A percentile compares a stretch with the other conserved stretches of the same genome.
Evolutionary conservation across 495 filamentous ascomycete genomes (phyloP).

Genomic region (Annulohypoxylon bovei): DNA sequence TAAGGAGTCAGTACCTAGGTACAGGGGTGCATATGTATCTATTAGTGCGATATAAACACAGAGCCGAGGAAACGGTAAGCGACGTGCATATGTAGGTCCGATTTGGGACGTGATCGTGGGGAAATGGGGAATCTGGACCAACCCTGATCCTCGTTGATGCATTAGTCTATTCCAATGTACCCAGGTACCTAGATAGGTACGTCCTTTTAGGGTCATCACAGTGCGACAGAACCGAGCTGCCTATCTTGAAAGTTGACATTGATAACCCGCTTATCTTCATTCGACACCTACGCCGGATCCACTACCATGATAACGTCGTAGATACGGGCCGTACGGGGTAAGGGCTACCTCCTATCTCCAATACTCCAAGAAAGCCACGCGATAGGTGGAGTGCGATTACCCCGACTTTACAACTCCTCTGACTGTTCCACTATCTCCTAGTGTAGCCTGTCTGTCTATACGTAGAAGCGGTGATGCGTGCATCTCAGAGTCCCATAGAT

Average conservation of each 20-base stretch:
- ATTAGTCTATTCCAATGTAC: not conserved
- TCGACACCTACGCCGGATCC: not conserved
- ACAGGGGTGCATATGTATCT: not conserved
- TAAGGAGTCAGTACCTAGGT: not conserved
- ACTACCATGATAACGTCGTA: constrained; percentile 7
- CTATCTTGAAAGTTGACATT: not conserved
- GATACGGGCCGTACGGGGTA: not conserved
- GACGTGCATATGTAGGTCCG: constrained; percentile 28
- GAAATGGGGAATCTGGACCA: constrained; percentile 22
- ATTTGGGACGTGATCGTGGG: constrained; percentile 14
- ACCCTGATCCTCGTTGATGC: not conserved
- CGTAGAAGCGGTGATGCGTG: not conserved
- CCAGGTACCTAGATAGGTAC: not conserved
- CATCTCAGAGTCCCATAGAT: constrained; percentile 7
- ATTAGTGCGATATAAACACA: constrained; percentile 7
- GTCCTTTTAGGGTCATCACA: too few relatives aligned
- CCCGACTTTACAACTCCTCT: constrained; percentile 29
- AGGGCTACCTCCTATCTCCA: not conserved
- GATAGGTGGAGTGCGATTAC: constrained; percentile 27
- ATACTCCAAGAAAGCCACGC: constrained; percentile 1
- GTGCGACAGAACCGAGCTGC: not conserved
- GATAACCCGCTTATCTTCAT: constrained; percentile 15
- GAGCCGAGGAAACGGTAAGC: constrained; percentile 25
- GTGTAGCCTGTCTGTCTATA: not conserved
- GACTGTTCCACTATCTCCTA: not conserved